A percentile compares a stretch with the other conserved stretches of the same genome.
These are phyloP conservation scores for Fomitopsis pinicola DNA, from an alignment of 1,284 basidiomycete genomes.

Conservation along the genomic window DNA sequence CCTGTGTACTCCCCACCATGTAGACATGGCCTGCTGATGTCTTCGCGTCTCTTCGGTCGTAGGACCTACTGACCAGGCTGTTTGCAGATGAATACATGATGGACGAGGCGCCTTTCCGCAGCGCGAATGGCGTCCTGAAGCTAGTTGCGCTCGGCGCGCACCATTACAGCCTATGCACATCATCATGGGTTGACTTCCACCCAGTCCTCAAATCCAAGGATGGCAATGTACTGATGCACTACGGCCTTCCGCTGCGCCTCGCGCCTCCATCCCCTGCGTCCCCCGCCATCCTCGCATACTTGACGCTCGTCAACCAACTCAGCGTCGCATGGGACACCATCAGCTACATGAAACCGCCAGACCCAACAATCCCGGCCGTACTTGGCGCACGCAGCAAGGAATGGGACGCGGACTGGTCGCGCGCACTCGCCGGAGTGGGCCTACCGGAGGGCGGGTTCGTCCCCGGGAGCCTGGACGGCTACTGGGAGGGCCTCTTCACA, in stretches of 20 bases:
- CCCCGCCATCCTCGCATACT: conserved; percentile 67
- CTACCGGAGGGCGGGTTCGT: conserved; percentile 41
- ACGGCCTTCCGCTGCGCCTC: conserved; percentile 43
- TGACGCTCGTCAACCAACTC: conserved; percentile 47
- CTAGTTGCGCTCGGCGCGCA: conserved; percentile 64
- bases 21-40: no score
- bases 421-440: conserved; percentile 37
- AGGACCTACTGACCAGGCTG: background rate
- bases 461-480: conserved; percentile 65
- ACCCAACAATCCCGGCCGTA: conserved; percentile 32
- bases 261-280: conserved; percentile 54
- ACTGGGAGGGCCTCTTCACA: conserved; percentile 78
- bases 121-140: conserved; percentile 49
- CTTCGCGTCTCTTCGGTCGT: background rate
- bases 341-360: conserved; percentile 32
- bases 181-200: conserved; percentile 57
- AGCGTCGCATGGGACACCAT: conserved; percentile 23
- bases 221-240: conserved; percentile 22
- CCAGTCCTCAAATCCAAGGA: conserved; percentile 27
- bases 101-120: conserved; percentile 36
- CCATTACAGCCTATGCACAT: conserved; percentile 58
- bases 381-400: conserved; percentile 22
- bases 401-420: conserved; percentile 49
- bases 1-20: no score
- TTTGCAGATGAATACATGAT: conserved; percentile 43